Evolutionary conservation across 1,284 basidiomycete genomes (phyloP).

Genomic region (Coriolopsis trogii): DNA sequence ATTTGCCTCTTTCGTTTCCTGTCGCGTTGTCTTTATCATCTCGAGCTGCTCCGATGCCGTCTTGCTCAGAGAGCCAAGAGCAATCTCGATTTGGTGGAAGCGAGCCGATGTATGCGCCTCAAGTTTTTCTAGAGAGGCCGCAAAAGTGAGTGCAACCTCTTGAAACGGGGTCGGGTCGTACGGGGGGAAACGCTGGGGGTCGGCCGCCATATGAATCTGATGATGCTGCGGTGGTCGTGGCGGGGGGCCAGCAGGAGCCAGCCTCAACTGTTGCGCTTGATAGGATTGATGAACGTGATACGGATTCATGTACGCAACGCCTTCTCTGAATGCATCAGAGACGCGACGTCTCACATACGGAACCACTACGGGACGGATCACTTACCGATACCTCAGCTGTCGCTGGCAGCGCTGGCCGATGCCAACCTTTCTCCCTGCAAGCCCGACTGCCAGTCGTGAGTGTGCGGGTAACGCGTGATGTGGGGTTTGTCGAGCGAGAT

Average conservation of each 20-base stretch:
- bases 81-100: conserved; percentile 12
- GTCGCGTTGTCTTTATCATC: background rate
- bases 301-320: too few relatives aligned
- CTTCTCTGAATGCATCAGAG: too few relatives aligned
- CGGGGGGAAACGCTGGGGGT: background rate
- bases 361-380: too few relatives aligned
- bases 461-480: too few relatives aligned
- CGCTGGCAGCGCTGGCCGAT: background rate
- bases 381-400: too few relatives aligned
- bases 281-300: background rate
- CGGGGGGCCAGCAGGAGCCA: background rate
- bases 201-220: background rate
- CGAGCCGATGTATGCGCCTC: conserved; percentile 2
- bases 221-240: background rate
- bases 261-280: background rate
- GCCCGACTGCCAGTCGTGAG: too few relatives aligned
- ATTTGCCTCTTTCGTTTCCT: conserved; percentile 17
- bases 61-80: conserved; percentile 7
- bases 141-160: conserved; percentile 5
- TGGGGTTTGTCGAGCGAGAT: too few relatives aligned
- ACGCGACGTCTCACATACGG: too few relatives aligned
- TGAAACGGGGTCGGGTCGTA: conserved; percentile 2
- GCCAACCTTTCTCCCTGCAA: too few relatives aligned
- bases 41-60: conserved; percentile 4
- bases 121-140: background rate